phyloP scores from a whole-genome alignment of 2,329 filamentous ascomycete genomes.

The Didymella exigua region DNA sequence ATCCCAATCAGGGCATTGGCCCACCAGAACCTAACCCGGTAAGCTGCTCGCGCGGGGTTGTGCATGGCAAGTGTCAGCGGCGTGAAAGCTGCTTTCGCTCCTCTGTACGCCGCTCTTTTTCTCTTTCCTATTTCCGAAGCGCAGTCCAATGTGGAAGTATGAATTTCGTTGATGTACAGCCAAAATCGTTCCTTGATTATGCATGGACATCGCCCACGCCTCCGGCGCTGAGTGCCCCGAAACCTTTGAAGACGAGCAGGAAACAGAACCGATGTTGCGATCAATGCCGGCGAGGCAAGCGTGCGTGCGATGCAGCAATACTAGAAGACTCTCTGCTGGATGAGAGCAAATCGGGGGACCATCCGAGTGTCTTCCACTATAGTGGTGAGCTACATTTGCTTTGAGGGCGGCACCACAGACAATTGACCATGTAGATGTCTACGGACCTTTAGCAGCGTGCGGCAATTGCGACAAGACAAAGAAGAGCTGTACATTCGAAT shows the following conservation, averaged over 20 bases:
- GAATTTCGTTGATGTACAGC: slow-evolving; percentile 47
- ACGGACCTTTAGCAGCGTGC: slow-evolving; percentile 45
- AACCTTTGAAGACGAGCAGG: slow-evolving; percentile 43
- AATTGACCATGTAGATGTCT: slow-evolving; percentile 40
- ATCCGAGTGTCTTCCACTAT: slow-evolving; percentile 42
- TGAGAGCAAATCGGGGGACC: slow-evolving; percentile 26
- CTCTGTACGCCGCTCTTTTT: slow-evolving; percentile 22
- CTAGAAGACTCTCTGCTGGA: slow-evolving; percentile 43
- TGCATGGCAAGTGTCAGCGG: slow-evolving; percentile 31
- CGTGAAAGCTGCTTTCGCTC: slow-evolving; percentile 20
- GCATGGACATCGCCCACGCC: slow-evolving; percentile 44
- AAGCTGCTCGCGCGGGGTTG: slow-evolving; percentile 32
- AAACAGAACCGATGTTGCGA: slow-evolving; percentile 55
- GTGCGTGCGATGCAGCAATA: slow-evolving; percentile 52
- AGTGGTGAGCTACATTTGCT: slow-evolving; percentile 35
- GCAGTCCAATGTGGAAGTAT: slow-evolving; percentile 34
- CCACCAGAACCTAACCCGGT: slow-evolving; percentile 8
- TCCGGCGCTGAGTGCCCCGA: slow-evolving; percentile 25
- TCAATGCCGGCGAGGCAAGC: slow-evolving; percentile 54
- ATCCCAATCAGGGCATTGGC: slow-evolving; percentile 27
- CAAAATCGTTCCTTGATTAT: slow-evolving; percentile 45
- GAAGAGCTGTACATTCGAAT: slow-evolving; percentile 54
- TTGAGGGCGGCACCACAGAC: slow-evolving; percentile 1
- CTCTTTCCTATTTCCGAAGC: slow-evolving; percentile 37
- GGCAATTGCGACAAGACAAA: slow-evolving; percentile 54